phyloP scores from a whole-genome alignment of 1,284 basidiomycete species.

The Trichosporon coremiiforme region DNA sequence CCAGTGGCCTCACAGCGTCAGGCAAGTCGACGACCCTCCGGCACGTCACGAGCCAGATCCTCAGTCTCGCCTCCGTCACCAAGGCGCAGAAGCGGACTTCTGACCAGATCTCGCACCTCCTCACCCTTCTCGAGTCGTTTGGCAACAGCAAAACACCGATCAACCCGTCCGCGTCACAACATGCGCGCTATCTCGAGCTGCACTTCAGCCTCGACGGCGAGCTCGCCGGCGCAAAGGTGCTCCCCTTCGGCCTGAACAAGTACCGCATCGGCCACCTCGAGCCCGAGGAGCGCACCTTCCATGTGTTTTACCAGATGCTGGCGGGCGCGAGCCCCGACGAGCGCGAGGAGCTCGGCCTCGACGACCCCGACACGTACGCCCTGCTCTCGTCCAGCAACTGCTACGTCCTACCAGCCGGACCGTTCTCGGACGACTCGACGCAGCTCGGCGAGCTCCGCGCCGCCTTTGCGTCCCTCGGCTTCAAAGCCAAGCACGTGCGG shows the following conservation, averaged over 20 bases:
- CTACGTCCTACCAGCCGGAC: slow-evolving; percentile 79
- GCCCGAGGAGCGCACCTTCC: slow-evolving; percentile 85
- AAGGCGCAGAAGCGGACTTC: slow-evolving; percentile 73
- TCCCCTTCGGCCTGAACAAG: slow-evolving; percentile 86
- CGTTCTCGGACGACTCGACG: slow-evolving; percentile 79
- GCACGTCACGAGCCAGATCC: slow-evolving; percentile 75
- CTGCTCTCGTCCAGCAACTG: slow-evolving; percentile 80
- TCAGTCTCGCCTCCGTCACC: slow-evolving; percentile 76
- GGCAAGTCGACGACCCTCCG: slow-evolving; percentile 78
- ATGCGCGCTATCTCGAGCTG: slow-evolving; percentile 79
- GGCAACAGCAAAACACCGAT: slow-evolving; percentile 80
- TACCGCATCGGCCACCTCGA: slow-evolving; percentile 71
- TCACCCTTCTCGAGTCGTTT: slow-evolving; percentile 79
- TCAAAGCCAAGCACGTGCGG: slow-evolving; percentile 81
- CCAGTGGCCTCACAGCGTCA: slow-evolving; percentile 82
- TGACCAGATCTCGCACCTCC: slow-evolving; percentile 74
- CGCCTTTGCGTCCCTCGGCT: slow-evolving; percentile 78
- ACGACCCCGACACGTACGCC: slow-evolving; percentile 80
- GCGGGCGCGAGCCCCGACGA: slow-evolving; percentile 79
- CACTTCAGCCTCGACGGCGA: slow-evolving; percentile 64
- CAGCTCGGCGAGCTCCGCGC: slow-evolving; percentile 79
- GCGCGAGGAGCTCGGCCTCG: slow-evolving; percentile 71
- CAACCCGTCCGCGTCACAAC: slow-evolving; percentile 81
- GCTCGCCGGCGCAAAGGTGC: slow-evolving; percentile 69
- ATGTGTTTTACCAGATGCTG: slow-evolving; percentile 90